Percentiles rank a stretch among this genome's conserved stretches.
Evolutionary conservation across 306 rosid genomes (phyloP).

Genomic region (Biancaea sappan): DNA sequence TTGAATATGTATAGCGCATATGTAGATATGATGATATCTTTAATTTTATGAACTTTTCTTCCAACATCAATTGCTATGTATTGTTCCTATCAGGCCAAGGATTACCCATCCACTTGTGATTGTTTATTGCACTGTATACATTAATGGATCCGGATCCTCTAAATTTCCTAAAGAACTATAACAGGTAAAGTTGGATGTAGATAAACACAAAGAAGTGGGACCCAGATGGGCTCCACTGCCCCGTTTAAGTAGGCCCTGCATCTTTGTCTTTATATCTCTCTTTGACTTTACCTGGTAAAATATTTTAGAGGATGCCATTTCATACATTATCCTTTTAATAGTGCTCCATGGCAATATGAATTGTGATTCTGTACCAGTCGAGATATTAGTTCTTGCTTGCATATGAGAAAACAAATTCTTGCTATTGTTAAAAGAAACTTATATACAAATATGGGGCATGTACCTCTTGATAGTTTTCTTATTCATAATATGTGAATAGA

Average conservation of each 20-base stretch:
- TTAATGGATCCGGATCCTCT: no score
- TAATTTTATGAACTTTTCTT: constrained; percentile 22
- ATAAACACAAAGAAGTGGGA: no score
- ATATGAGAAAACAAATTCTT: not conserved
- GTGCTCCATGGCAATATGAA: constrained; percentile 1
- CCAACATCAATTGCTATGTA: not conserved
- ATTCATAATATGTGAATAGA: not conserved
- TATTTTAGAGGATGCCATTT: no score
- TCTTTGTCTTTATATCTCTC: no score
- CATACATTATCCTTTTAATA: constrained; percentile 9
- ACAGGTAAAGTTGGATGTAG: no score
- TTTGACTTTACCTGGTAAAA: no score
- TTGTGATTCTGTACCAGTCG: constrained; percentile 22
- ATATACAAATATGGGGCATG: not conserved
- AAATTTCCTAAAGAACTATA: no score
- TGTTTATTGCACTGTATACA: constrained; percentile 4
- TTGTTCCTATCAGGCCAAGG: constrained; percentile 14
- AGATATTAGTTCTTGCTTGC: not conserved
- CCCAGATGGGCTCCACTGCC: no score
- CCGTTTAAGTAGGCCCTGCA: no score
- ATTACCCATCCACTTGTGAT: not conserved
- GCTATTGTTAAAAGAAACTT: not conserved
- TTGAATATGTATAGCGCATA: not conserved
- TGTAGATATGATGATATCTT: not conserved
- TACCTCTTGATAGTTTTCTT: not conserved